Evolutionary conservation across 2,329 filamentous ascomycete species (phyloP).

Genomic region (Alternaria sp.): DNA sequence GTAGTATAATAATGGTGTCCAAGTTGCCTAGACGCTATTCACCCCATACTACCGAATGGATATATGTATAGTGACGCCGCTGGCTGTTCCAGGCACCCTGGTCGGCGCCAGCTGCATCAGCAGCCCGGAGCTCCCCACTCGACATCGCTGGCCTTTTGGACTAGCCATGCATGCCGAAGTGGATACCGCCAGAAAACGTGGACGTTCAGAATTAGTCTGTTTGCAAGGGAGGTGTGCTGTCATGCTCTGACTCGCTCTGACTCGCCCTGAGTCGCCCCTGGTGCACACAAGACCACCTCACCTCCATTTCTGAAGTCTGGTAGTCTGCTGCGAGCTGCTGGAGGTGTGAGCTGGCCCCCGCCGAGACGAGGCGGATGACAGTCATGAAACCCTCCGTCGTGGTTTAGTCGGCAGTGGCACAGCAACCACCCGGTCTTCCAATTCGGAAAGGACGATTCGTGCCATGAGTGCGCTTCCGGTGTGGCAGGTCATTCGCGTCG

Average conservation of each 20-base stretch:
- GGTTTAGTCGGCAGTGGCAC: slow-evolving; percentile 27
- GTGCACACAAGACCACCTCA: slow-evolving; percentile 39
- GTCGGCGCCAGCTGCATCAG: slow-evolving; percentile 46
- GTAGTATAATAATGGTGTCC: slow-evolving; percentile 45
- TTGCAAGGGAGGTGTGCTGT: slow-evolving; percentile 51
- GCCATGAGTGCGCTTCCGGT: slow-evolving; percentile 29
- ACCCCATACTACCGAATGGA: slow-evolving; percentile 49
- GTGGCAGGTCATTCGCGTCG: slow-evolving; percentile 29
- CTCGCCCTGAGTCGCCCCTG: slow-evolving; percentile 43
- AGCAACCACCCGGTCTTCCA: slow-evolving; percentile 15
- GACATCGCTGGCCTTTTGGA: slow-evolving; percentile 40
- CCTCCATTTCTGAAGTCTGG: slow-evolving; percentile 38
- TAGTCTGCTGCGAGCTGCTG: slow-evolving; percentile 35
- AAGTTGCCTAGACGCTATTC: slow-evolving; percentile 50
- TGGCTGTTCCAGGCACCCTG: slow-evolving; percentile 45
- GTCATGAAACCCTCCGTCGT: slow-evolving; percentile 27
- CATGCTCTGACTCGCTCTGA: slow-evolving; percentile 50
- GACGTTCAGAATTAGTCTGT: slow-evolving; percentile 45
- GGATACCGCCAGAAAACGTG: slow-evolving; percentile 51
- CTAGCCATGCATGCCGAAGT: slow-evolving; percentile 44
- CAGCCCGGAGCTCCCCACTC: slow-evolving; percentile 46
- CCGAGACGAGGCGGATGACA: slow-evolving; percentile 21
- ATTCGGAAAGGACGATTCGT: slow-evolving; percentile 19
- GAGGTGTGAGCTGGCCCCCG: slow-evolving; percentile 44
- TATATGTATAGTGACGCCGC: slow-evolving; percentile 41